These are phyloP conservation scores for Hymenotorrendiella dingleyae DNA, from an alignment of 2,329 filamentous ascomycete genomes.

Conservation along the genomic window DNA sequence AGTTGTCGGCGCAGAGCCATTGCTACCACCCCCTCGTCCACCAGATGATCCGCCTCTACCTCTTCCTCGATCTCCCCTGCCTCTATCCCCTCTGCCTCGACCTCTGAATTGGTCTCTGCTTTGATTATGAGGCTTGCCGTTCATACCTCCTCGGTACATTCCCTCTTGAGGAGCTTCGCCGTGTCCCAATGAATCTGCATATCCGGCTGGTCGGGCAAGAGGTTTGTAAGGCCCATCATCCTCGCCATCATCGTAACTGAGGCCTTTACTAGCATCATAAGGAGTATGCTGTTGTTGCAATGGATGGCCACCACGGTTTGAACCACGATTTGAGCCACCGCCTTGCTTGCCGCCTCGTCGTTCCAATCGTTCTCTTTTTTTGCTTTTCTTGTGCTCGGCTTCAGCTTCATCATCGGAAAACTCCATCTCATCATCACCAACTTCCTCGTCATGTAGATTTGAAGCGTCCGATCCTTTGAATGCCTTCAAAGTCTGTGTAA, in stretches of 20 bases:
- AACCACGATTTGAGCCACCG: slow-evolving; percentile 33
- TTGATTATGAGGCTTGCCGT: slow-evolving; percentile 15
- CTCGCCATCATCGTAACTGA: slow-evolving; percentile 64
- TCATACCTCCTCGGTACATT: slow-evolving; percentile 23
- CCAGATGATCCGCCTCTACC: slow-evolving; percentile 23
- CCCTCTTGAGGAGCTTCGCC: slow-evolving; percentile 34
- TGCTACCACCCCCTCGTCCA: slow-evolving; percentile 11
- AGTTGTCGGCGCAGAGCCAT: slow-evolving; percentile 15
- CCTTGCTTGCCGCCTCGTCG: slow-evolving; percentile 45
- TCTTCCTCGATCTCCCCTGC: slow-evolving; percentile 21
- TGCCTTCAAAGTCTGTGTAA: slow-evolving; percentile 73
- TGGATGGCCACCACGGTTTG: slow-evolving; percentile 32
- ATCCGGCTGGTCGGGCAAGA: slow-evolving; percentile 60
- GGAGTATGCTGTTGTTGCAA: slow-evolving; percentile 27
- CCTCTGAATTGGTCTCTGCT: slow-evolving; percentile 19
- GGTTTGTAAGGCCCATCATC: slow-evolving; percentile 68
- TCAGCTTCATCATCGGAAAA: slow-evolving; percentile 97
- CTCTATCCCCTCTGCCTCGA: slow-evolving; percentile 22
- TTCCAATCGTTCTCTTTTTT: slow-evolving; percentile 62
- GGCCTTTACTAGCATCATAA: slow-evolving; percentile 36
- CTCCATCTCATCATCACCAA: slow-evolving; percentile 78
- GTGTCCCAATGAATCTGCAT: slow-evolving; percentile 43
- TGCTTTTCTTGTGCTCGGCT: slow-evolving; percentile 66
- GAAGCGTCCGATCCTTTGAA: slow-evolving; percentile 90
- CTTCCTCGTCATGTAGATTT: slow-evolving; percentile 91